Base-by-base conservation (phyloP, 371 early-diverging fungal species). In the Mortierella sp. region DNA sequence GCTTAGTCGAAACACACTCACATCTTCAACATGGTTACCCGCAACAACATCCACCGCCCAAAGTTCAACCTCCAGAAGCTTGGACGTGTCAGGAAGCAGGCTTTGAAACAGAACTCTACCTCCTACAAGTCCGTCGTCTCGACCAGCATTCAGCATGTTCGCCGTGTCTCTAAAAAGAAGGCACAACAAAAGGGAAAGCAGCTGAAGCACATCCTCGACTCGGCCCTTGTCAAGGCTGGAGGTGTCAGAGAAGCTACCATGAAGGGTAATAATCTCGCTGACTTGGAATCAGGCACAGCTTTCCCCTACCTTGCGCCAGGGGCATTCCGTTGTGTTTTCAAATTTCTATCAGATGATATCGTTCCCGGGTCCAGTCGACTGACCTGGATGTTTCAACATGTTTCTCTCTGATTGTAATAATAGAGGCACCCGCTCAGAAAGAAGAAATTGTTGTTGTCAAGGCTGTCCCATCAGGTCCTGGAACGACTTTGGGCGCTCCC, bases 1-100 rank as follows among this genome's bases (percentile, higher is more conserved):
- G n/a, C n/a, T n/a, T n/a, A n/a, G n/a, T n/a, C n/a, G n/a, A n/a
- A n/a, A n/a, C 31, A 31, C 37, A 34, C 30, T 28, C 50, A 50
- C 31, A 48, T 26, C n/a, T 34, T 34, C 1, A 21, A 28, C 17
- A 8, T 76, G 76, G 76, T 69, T 31, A 76, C 76, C 54, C 76
- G 76, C 55, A 61, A 76, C 76, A 69, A 76, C 50, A 76, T 76
- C 59, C 61, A 59, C 24, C 60, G 76, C 51, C 76, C 76, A 47
- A 76, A 76, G 58, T 60, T 60, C 51, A 76, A 76, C 63, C 57
- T 76, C 11, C 69, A 76, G 54, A 76, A 76, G 76, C 50, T 76
- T 37, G 70, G 70, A 4, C 69, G 76, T 52, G 76, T 76, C 62
- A 64, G 76, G 64, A 76, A 76, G 60, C 76, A 76, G 52, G 76